phyloP scores from a whole-genome alignment of 495 filamentous ascomycete species.

The Sphaerosporella brunnea region DNA sequence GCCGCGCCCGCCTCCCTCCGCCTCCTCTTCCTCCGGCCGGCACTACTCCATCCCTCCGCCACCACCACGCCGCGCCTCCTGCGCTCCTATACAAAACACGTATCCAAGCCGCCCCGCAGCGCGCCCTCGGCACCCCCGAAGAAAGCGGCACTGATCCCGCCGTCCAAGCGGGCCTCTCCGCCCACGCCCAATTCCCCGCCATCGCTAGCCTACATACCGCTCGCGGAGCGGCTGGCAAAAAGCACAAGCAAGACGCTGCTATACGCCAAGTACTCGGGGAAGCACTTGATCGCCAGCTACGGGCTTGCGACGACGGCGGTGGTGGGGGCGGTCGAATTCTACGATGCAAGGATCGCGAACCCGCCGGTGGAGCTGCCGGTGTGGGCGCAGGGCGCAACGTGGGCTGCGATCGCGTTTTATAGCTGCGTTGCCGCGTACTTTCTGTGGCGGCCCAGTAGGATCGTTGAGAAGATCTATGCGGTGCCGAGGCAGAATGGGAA shows the following conservation, averaged over 20 bases:
- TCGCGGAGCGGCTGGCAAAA: conserved; percentile 11
- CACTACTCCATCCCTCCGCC: too few relatives aligned
- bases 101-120: too few relatives aligned
- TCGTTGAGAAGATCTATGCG: conserved; percentile 17
- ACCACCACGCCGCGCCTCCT: too few relatives aligned
- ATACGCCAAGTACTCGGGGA: conserved; percentile 11
- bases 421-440: conserved; percentile 30
- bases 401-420: conserved; percentile 40
- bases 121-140: too few relatives aligned
- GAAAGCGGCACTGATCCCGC: background rate
- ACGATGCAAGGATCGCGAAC: conserved; percentile 12
- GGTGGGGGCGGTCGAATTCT: conserved; percentile 12
- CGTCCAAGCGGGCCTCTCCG: background rate
- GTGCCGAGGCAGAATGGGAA: conserved; percentile 9
- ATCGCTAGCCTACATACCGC: conserved; percentile 6
- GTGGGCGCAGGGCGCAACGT: conserved; percentile 21
- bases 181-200: background rate
- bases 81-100: too few relatives aligned
- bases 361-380: conserved; percentile 9
- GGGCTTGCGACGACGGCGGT: conserved; percentile 9
- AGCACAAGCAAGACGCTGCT: conserved; percentile 13
- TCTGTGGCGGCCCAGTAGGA: conserved; percentile 9
- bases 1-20: too few relatives aligned
- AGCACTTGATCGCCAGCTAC: conserved; percentile 15
- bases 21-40: too few relatives aligned